Base-by-base conservation (phyloP, 2,329 filamentous ascomycete genomes). In the Cordyceps pruinosa region DNA sequence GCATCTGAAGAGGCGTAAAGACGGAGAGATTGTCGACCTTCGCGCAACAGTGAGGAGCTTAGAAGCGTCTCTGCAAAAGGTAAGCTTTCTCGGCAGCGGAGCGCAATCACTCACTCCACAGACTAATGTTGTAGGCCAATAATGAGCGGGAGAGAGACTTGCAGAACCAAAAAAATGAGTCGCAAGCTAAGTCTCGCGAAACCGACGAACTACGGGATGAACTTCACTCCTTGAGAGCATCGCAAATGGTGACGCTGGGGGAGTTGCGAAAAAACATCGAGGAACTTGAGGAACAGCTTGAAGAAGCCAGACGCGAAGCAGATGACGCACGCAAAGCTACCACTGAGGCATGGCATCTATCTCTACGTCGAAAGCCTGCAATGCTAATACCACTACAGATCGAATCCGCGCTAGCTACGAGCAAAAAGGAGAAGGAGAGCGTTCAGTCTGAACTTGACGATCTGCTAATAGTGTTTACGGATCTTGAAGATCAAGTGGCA, bases 391-490 rank as follows among this genome's bases (percentile, higher is more conserved):
- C 23, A 32, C 25, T 34, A 8, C 51, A 76, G 72, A 61, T 65
- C 45, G 67, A 73, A 53, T 59, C 63, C 5, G 63, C 68, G 25
- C 53, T 71, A 17, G 58, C 59, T 4, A 64, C 68, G 23, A 85
- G 82, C 60, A 82, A 85, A 62, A 79, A 83, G 59, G 84, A 87
- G 58, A 84, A 81, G 56, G 78, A 83, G 60, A 73, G 80, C 1
- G 79, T 80, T 5, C 89, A 93, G 67, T 78, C 82, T 3, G 89
- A 94, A 69, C 76, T 93, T 46, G 89, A 94, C 63, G 89, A 94
- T 69, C 76, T 93, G 55, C 74, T 94, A 35, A 88, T 93, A 74
- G 86, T 94, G 5, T 90, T 92, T 70, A 85, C 83, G 15, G 89
- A 94, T 66, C 68, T 91, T 19, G 89, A 94, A 70, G 87, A 90